Evolutionary conservation across 768 basidiomycete genomes (phyloP), one percentile per base, ranked within the genome.

Genomic region (Boletus subparvulus): DNA sequence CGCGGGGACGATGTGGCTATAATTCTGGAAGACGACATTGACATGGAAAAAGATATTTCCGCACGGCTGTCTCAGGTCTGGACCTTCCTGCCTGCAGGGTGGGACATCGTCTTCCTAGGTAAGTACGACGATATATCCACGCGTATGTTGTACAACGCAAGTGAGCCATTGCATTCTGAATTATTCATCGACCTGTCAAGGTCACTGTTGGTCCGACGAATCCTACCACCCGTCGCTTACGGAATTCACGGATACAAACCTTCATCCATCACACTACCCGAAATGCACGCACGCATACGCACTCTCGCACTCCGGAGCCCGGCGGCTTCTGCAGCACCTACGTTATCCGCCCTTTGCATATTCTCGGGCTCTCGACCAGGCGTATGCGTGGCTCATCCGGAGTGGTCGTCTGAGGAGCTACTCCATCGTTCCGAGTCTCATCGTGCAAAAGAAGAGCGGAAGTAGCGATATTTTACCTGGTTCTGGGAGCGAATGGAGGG

Each of bases 141-240:
- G 16, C 11, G 7, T 7, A 4, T 30, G n/a, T 46, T 28, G 26
- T 28, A 28, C 35, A 24, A 42, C 35, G 14, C 36, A 35, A 40
- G 17, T 17, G 37, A 37, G 54, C 51, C 32, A 39, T 44, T 19
- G 9, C 46, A 35, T 43, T 44, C 35, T 33, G 39, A 56, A 62
- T 48, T 32, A 28, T 46, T 46, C 24, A 12, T 16, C 35, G 17
- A 51, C 19, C 14, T 11, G 10, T 47, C 52, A 39, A 59, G 89
- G 90, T 8, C 86, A 91, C 61, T 91, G 88, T 64, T 90, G 89
- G 89, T 89, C 87, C 21, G 75, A 89, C 56, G 88, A 92, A 69
- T 71, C 80, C 2, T 68, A 65, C 54, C 69, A 80, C 37, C 74
- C 80, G 4, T 69, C 82, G 6, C 55, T 78, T 19, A 59, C 68